Base-by-base conservation (phyloP, 345 rosid species). In the Brassica carinata region DNA sequence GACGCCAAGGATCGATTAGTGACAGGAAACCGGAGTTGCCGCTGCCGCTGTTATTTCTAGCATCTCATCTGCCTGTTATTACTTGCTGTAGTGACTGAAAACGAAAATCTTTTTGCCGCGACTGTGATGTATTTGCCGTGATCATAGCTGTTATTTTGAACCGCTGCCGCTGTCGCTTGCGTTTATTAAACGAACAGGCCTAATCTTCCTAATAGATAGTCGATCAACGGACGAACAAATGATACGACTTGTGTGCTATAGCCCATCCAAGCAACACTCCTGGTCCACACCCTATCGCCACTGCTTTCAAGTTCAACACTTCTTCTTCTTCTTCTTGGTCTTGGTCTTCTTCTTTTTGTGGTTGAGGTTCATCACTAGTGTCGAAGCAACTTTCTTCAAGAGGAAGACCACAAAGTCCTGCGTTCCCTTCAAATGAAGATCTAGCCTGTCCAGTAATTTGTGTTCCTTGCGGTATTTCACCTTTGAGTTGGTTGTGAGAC, bases 321-420 rank as follows among this genome's bases (percentile, higher is more conserved):
- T 62, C 34, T 62, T 10, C 31, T 8, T 19, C 64, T 11, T 19
- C 64, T 10, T 61, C 65, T 5, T 27, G 30, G 30, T 61, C 66
- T 62, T 62, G 34, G 4, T 62, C 65, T 62, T 27, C 15, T 0
- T 62, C 14, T 13, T 61, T 9, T 9, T 19, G 30, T 19, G 19
- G 1, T 8, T 13, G 30, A 19, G 14, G 26, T 19, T 9, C 64
- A 59, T 18, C 48, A 40, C 4, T 19, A 19, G 66, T 27, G 7
- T 14, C 8, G 66, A 62, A 62, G 66, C 66, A 62, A 62, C 17
- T 62, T 62, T 27, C 66, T 4, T 62, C 17, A 4, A 62, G 66
- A 62, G 66, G 66, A 27, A 62, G 66, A 62, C 66, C 66, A 62
- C 66, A 62, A 62, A 62, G 66, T 9, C 17, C 66, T 11, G 9